Conservation (phyloP, 75 land plant genomes). For the Sequoia sempervirens region DNA sequence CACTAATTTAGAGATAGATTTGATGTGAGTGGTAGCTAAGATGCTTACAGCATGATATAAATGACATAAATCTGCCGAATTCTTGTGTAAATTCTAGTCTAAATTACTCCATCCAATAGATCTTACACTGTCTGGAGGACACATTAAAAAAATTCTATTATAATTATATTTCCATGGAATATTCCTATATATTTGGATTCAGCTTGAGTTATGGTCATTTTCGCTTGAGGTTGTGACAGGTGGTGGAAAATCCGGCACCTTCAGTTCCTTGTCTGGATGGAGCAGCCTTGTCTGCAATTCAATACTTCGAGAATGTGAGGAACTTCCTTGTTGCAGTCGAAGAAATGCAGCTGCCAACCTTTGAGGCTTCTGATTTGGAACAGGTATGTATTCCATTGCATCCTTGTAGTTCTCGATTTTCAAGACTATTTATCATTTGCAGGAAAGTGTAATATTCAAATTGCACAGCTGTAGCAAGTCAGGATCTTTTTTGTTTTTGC, state of each 20-base stretch:
- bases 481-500: too few species aligned
- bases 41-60: not conserved
- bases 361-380: slow-evolving; percentile 83
- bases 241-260: slow-evolving; percentile 61
- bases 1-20: not conserved
- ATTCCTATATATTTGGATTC: not conserved
- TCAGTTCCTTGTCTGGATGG: slow-evolving; percentile 46
- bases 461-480: too few species aligned
- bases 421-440: too few species aligned
- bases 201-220: not conserved
- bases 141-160: not conserved
- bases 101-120: not conserved
- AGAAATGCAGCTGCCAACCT: slow-evolving; percentile 65
- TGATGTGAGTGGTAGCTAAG: not conserved
- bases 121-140: not conserved
- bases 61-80: not conserved
- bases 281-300: slow-evolving; percentile 77
- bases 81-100: not conserved
- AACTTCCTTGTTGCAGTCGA: slow-evolving; percentile 79
- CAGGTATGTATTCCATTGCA: slow-evolving; percentile 27
- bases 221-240: slow-evolving; percentile 28
- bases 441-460: too few species aligned
- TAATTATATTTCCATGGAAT: not conserved
- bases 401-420: too few species aligned
- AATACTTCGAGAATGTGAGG: slow-evolving; percentile 89